Conservation (phyloP, 78 protist species). For the Emiliania huxleyi region DNA sequence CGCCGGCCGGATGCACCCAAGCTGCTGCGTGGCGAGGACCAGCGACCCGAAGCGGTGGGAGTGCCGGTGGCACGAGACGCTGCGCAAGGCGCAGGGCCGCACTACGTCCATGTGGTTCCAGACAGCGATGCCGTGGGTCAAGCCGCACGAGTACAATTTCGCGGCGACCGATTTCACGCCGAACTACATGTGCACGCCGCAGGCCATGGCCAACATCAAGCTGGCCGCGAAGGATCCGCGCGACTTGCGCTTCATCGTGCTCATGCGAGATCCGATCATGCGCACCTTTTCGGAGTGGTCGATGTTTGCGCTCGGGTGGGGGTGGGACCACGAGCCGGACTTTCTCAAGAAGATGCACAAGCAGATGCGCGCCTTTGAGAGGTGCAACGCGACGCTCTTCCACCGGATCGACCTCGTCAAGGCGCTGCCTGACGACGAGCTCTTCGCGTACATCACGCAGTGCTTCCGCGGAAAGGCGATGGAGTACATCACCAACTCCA, state of each 20-base stretch:
- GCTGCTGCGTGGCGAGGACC: neutral
- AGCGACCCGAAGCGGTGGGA: neutral
- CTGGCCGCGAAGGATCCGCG: neutral
- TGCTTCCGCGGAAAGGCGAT: neutral
- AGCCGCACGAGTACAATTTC: neutral
- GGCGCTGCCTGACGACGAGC: neutral
- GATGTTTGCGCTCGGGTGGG: neutral
- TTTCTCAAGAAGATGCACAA: neutral
- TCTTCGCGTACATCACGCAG: neutral
- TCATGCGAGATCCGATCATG: conserved; percentile 18
- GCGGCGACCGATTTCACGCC: neutral
- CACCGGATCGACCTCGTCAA: neutral
- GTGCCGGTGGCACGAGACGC: conserved; percentile 21
- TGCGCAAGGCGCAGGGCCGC: neutral
- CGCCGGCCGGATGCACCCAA: neutral
- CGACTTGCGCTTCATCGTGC: neutral
- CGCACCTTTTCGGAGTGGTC: conserved; percentile 1
- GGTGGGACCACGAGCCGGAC: neutral
- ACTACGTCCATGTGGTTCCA: neutral
- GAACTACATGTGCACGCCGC: neutral
- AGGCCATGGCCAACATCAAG: neutral
- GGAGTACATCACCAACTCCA: conserved; percentile 6
- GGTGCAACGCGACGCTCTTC: neutral
- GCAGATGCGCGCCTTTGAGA: neutral
- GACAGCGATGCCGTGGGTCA: neutral